Evolutionary conservation across 139 green algal genomes (phyloP).

Genomic region (Picochlorum sp.): DNA sequence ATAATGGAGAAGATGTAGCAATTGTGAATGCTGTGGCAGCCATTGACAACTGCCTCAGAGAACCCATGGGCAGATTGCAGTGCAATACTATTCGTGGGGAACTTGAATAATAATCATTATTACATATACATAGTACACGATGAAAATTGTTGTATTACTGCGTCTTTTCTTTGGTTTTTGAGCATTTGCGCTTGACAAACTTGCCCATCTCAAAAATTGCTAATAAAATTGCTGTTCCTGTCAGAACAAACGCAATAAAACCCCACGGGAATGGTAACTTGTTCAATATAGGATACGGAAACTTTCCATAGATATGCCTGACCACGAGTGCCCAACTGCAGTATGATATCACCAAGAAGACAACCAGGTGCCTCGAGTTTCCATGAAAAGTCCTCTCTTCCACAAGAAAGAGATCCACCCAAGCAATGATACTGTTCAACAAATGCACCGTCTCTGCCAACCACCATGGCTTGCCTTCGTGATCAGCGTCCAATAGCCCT

Average conservation of each 20-base stretch:
- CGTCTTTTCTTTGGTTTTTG: neutral
- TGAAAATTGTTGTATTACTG: neutral
- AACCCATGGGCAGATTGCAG: slow-evolving; percentile 19
- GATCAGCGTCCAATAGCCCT: slow-evolving; percentile 45
- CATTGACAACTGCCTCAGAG: slow-evolving; percentile 31
- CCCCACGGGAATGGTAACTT: slow-evolving; percentile 35
- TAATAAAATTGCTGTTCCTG: slow-evolving; percentile 16
- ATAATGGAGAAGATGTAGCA: slow-evolving; percentile 72
- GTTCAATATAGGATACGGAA: slow-evolving; percentile 64
- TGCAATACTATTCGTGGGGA: slow-evolving; percentile 23
- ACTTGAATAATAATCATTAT: slow-evolving; percentile 19
- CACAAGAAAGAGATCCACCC: slow-evolving; percentile 44
- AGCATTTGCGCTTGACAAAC: neutral
- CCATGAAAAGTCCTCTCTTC: slow-evolving; percentile 31
- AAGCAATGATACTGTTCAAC: slow-evolving; percentile 46
- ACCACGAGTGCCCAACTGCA: slow-evolving; percentile 30
- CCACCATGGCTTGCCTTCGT: slow-evolving; percentile 43
- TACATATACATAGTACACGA: neutral
- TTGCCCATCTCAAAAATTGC: slow-evolving; percentile 33
- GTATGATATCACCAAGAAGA: slow-evolving; percentile 27
- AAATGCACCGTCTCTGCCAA: slow-evolving; percentile 49
- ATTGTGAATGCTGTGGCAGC: slow-evolving; percentile 75
- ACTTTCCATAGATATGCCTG: slow-evolving; percentile 31
- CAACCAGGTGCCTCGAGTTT: slow-evolving; percentile 23
- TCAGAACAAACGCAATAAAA: slow-evolving; percentile 17